Conservation (phyloP, 768 basidiomycete species). For the Rhodosporidiobolus odoratus region DNA sequence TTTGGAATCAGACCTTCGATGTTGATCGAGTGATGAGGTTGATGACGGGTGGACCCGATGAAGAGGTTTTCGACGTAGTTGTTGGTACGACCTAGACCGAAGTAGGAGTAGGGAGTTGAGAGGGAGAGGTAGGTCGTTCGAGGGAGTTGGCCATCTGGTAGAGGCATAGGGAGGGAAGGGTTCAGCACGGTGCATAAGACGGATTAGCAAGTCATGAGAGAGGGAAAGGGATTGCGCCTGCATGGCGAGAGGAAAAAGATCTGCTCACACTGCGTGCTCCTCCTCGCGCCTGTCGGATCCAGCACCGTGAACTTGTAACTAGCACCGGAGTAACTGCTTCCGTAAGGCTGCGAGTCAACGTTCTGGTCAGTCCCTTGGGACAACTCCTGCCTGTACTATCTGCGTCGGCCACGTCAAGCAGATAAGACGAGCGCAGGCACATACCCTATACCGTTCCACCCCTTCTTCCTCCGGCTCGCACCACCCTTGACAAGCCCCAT, state of each 20-base stretch:
- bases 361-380: too few species aligned
- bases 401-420: background rate
- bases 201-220: background rate
- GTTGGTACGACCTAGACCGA: slow-evolving; percentile 94
- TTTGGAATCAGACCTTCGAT: slow-evolving; percentile 98
- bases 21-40: slow-evolving; percentile 67
- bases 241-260: too few species aligned
- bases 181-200: background rate
- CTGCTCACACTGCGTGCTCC: slow-evolving; percentile 88
- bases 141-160: slow-evolving; percentile 77
- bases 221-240: too few species aligned
- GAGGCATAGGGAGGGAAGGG: background rate
- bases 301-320: slow-evolving; percentile 96
- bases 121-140: slow-evolving; percentile 88
- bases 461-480: slow-evolving; percentile 63
- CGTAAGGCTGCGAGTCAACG: slow-evolving; percentile 63
- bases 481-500: slow-evolving; percentile 81
- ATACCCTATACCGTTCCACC: slow-evolving; percentile 62
- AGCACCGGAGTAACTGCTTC: slow-evolving; percentile 88
- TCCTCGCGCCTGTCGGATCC: slow-evolving; percentile 78
- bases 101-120: slow-evolving; percentile 86
- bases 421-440: slow-evolving; percentile 40
- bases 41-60: slow-evolving; percentile 79
- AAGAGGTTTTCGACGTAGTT: slow-evolving; percentile 99
- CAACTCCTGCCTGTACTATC: too few species aligned